Evolutionary conservation across 305 asterid genomes (phyloP), one percentile per base, ranked within the genome.

Genomic region (Coffea humblotiana): DNA sequence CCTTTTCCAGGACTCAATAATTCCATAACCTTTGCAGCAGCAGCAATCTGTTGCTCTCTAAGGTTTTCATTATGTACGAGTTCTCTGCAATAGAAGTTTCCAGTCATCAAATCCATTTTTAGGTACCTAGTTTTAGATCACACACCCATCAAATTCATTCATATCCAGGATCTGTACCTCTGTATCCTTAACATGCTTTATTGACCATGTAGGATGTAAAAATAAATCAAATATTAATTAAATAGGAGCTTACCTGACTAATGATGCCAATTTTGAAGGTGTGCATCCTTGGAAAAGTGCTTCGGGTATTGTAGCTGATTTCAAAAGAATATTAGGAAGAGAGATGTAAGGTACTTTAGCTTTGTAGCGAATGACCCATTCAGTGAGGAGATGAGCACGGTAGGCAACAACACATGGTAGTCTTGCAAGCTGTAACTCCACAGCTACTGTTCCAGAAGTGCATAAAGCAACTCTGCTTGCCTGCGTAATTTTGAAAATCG

Each of bases 401-500:
- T 92, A 93, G 35, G 97, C 97, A 79, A 95, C 92, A 66, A 92
- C 93, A 83, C 97, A 92, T 77, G 99, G 98, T 84, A 93, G 86
- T 71, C 97, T 90, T 14, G 99, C 97, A 79, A 95, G 96, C 92
- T 90, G 99, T 88, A 93, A 79, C 80, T 95, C 99, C 87, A 93
- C 89, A 3, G 95, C 95, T 32, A 90, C 97, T 21, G 98, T 95
- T 81, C 99, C 99, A 51, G 99, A 95, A 82, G 99, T 89, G 84
- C 99, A 93, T 76, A 95, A 77, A 56, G 98, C 98, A 51, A 92
- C 88, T 70, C 79, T 80, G 90, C 99, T 93, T 70, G 97, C 97
- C 98, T 95, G 95, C 82, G 82, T 70, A 83, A 73, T 70, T 79
- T 82, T 23, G 52, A 73, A 81, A 77, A 21, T 25, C 45, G 69